These are phyloP conservation scores for Aristolochia fimbriata DNA, from an alignment of 164 flowering plant genomes.

Conservation along the genomic window DNA sequence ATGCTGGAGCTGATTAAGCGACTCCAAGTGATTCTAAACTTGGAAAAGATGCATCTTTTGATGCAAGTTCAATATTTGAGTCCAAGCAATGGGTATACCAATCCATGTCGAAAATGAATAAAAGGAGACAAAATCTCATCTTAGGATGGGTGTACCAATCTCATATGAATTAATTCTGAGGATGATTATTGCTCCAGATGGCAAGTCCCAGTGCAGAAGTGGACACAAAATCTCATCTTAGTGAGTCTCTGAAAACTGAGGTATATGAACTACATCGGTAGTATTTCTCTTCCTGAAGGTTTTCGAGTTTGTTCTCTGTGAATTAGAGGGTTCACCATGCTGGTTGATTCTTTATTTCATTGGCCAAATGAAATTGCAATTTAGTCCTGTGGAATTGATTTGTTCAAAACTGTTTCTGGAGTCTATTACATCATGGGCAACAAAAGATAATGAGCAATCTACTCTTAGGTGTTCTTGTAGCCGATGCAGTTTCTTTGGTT, in stretches of 20 bases:
- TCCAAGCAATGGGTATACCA: conserved; percentile 20
- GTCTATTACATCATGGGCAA: too few relatives aligned
- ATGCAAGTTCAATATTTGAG: conserved; percentile 19
- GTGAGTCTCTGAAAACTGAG: conserved; percentile 27
- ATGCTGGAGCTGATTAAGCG: conserved; percentile 12
- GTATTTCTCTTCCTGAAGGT: neutral
- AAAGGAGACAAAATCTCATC: too few relatives aligned
- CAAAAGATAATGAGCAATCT: too few relatives aligned
- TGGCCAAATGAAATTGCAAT: too few relatives aligned
- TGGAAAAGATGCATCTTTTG: conserved; percentile 17
- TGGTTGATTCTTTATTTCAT: neutral
- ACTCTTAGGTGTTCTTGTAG: too few relatives aligned
- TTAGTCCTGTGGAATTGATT: too few relatives aligned
- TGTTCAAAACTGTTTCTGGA: too few relatives aligned
- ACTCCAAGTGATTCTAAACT: conserved; percentile 15
- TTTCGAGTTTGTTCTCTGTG: neutral
- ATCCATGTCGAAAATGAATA: conserved; percentile 15
- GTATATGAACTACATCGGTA: conserved; percentile 9
- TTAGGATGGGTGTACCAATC: conserved; percentile 21
- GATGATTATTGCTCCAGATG: conserved; percentile 6
- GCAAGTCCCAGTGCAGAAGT: conserved; percentile 19
- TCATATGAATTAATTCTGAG: neutral
- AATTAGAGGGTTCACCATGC: too few relatives aligned
- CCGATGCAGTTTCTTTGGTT: too few relatives aligned
- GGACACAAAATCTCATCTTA: conserved; percentile 15